Conservation (phyloP, 208 protist species). For the Trypanosoma congolense region DNA sequence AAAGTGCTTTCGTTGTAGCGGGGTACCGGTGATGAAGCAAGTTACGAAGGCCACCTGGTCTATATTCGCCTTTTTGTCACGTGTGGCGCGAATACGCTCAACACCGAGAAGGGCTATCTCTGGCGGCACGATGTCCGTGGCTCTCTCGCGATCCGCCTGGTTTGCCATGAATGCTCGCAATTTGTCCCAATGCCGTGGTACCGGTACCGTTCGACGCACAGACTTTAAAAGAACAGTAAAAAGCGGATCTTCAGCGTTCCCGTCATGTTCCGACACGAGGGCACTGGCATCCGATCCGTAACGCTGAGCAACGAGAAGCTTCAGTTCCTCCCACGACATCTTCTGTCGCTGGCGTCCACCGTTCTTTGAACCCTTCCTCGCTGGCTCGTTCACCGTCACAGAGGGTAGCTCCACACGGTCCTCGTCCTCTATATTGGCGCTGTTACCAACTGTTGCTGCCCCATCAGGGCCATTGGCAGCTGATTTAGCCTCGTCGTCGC, state of each 20-base stretch:
- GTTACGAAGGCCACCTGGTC: slow-evolving; percentile 94
- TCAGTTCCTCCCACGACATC: slow-evolving; percentile 63
- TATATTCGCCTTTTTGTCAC: slow-evolving; percentile 96
- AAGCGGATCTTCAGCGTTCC: slow-evolving; percentile 93
- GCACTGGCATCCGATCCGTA: slow-evolving; percentile 54
- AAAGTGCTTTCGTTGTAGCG: slow-evolving; percentile 75
- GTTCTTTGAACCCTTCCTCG: background rate
- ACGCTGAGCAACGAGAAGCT: slow-evolving; percentile 33
- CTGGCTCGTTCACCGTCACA: slow-evolving; percentile 9
- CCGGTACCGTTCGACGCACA: slow-evolving; percentile 86
- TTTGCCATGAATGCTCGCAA: slow-evolving; percentile 96
- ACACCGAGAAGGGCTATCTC: slow-evolving; percentile 92
- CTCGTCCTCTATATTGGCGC: slow-evolving; percentile 15
- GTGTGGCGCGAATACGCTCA: slow-evolving; percentile 96
- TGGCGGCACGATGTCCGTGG: slow-evolving; percentile 92
- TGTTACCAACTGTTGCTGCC: background rate
- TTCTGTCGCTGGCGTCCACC: slow-evolving; percentile 32
- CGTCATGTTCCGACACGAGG: slow-evolving; percentile 95
- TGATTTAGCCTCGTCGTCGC: slow-evolving; percentile 1
- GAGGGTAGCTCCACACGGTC: slow-evolving; percentile 27
- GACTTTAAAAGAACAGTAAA: slow-evolving; percentile 96
- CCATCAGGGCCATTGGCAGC: background rate
- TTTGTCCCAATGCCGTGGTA: slow-evolving; percentile 97
- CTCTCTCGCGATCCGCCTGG: slow-evolving; percentile 94
- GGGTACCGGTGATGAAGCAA: slow-evolving; percentile 98